Evolutionary conservation across 805 yeast species (phyloP).

Genomic region (Teunomyces cretensis): DNA sequence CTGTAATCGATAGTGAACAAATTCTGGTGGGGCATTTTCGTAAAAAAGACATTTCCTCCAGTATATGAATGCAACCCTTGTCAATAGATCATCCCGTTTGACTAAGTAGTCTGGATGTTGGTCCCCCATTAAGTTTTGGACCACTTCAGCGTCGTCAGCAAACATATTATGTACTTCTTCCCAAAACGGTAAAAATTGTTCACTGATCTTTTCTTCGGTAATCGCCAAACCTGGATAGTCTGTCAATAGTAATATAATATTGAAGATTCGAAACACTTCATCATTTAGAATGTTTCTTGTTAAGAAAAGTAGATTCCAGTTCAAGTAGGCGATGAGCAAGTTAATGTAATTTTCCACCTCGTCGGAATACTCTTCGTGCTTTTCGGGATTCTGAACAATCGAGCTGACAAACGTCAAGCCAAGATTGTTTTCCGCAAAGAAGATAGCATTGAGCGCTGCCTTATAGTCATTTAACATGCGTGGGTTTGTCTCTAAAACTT

Average conservation of each 20-base stretch:
- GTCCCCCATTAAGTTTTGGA: slow-evolving; percentile 10
- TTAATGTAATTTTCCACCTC: slow-evolving; percentile 44
- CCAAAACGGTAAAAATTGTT: slow-evolving; percentile 65
- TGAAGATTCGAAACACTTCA: slow-evolving; percentile 40
- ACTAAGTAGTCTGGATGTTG: slow-evolving; percentile 13
- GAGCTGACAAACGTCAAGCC: slow-evolving; percentile 39
- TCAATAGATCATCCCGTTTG: slow-evolving; percentile 36
- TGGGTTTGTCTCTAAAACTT: slow-evolving; percentile 48
- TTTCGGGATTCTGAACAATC: slow-evolving; percentile 29
- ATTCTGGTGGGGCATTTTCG: slow-evolving; percentile 49
- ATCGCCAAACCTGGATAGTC: slow-evolving; percentile 58
- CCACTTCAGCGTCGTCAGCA: slow-evolving; percentile 45
- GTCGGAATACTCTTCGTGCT: slow-evolving; percentile 27
- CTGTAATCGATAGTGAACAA: slow-evolving; percentile 66
- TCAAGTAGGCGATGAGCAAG: slow-evolving; percentile 46
- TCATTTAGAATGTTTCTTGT: slow-evolving; percentile 38
- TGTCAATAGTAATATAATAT: slow-evolving; percentile 52
- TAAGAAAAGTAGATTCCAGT: slow-evolving; percentile 44
- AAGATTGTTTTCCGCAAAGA: slow-evolving; percentile 46
- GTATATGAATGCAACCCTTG: slow-evolving; percentile 57
- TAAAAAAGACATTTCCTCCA: slow-evolving; percentile 63
- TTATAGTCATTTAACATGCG: slow-evolving; percentile 35
- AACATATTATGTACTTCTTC: slow-evolving; percentile 59
- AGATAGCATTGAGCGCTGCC: slow-evolving; percentile 24
- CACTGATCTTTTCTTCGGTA: slow-evolving; percentile 54